Evolutionary conservation across 208 protist species (phyloP), one percentile per base, ranked within the genome.

Genomic region (Wallacemonas rigidus): DNA sequence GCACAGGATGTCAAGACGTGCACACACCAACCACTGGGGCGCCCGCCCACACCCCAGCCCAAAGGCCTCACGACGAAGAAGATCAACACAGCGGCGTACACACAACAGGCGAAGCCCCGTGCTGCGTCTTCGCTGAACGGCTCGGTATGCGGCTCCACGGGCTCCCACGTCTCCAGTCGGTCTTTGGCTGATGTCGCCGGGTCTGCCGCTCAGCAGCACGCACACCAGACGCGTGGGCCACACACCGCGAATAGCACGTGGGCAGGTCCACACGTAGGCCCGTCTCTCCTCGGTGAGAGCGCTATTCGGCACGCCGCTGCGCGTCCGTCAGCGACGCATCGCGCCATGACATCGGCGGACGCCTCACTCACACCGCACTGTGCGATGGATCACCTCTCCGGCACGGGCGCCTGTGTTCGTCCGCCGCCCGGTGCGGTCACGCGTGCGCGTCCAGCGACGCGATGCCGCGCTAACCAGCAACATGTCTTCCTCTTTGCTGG

Each of bases 401-500:
- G 78, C 38, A 69, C 51, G 36, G 78, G 74, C 2, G 78, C 78
- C 4, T 26, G 75, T 38, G 78, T 82, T 2, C 51, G 56, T 6
- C 55, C 62, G 36, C 53, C 63, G 4, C 74, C 58, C 0, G 70
- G 64, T 48, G 43, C 70, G 47, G 74, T 79, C 35, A 47, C 43
- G 2, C 68, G 67, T 15, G 67, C 69, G 6, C 78, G 74, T 4
- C 58, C 69, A 4, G 65, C 74, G 1, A 39, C 35, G 3, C 64
- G 53, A 36, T 74, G 72, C 53, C 74, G 47, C 47, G 78, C 78
- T 0, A 76, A 55, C 8, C 69, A 48, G 11, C 78, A 82, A 55
- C 53, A 75, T 55, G 77, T 82, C 63, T 67, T 12, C n/a, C 67
- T 82, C 56, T 82, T 79, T 14, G 55, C 40, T 26, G 40, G 41